These are phyloP conservation scores for Pilasporangium apinafurcum DNA, from an alignment of 352 stramenopile species.

Conservation along the genomic window DNA sequence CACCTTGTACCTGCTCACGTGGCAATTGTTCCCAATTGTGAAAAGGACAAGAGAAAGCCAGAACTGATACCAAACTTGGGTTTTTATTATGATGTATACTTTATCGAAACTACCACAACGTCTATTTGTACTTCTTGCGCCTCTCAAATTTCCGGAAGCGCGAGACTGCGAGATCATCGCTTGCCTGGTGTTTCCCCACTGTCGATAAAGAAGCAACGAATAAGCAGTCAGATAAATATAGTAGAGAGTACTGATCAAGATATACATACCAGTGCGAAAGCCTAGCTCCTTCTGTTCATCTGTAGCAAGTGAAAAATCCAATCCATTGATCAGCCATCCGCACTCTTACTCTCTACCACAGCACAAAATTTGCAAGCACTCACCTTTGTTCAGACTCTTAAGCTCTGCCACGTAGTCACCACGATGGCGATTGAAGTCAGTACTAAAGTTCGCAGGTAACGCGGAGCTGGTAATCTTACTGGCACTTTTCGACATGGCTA, in stretches of 20 bases:
- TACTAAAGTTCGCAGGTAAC: constrained; percentile 70
- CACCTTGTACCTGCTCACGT: background rate
- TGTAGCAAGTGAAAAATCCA: constrained; percentile 12
- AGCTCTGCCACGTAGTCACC: constrained; percentile 59
- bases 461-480: constrained; percentile 37
- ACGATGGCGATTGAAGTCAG: constrained; percentile 70
- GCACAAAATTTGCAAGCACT: background rate
- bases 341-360: background rate
- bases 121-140: constrained; percentile 28
- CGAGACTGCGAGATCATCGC: constrained; percentile 53
- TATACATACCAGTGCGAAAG: constrained; percentile 38
- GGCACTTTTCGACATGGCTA: constrained; percentile 3
- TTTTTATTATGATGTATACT: background rate
- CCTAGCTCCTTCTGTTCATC: constrained; percentile 66
- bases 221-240: background rate
- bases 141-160: constrained; percentile 75
- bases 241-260: too few species aligned
- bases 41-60: constrained; percentile 1
- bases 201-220: background rate
- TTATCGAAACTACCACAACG: constrained; percentile 2
- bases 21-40: background rate
- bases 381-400: constrained; percentile 62
- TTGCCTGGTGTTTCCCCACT: constrained; percentile 59
- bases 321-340: background rate
- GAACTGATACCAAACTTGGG: too few species aligned